These are phyloP conservation scores for Pseudonitzschia multiseries DNA, from an alignment of 108 stramenopile species.

Conservation along the genomic window DNA sequence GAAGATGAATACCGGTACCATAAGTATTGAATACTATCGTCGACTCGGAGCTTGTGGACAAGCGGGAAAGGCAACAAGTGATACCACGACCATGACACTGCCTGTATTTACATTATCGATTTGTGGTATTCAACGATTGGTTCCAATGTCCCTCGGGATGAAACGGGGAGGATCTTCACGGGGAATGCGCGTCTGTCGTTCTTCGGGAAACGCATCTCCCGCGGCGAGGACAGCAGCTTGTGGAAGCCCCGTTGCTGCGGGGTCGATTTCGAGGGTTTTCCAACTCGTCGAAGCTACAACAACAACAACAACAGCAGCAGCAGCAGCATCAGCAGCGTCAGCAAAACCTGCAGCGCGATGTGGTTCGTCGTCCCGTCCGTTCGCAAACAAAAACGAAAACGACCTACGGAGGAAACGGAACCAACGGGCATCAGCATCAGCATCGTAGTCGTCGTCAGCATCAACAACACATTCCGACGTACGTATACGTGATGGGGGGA, in stretches of 20 bases:
- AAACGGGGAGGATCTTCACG: neutral
- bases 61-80: too few species aligned
- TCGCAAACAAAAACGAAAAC: neutral
- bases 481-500: conserved; percentile 40
- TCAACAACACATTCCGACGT: conserved; percentile 41
- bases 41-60: too few species aligned
- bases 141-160: neutral
- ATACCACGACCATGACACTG: too few species aligned
- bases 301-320: too few species aligned
- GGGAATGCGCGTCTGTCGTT: neutral
- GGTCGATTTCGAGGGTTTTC: neutral
- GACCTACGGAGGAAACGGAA: neutral
- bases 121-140: too few species aligned
- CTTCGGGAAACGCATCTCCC: neutral
- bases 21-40: too few species aligned
- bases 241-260: neutral
- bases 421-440: too few species aligned
- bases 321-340: too few species aligned
- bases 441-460: neutral
- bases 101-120: too few species aligned
- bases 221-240: neutral
- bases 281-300: neutral
- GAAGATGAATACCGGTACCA: too few species aligned
- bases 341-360: neutral
- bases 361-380: too few species aligned